phyloP scores from a whole-genome alignment of 2,329 filamentous ascomycete species.

The Blastomyces emzantsi region DNA sequence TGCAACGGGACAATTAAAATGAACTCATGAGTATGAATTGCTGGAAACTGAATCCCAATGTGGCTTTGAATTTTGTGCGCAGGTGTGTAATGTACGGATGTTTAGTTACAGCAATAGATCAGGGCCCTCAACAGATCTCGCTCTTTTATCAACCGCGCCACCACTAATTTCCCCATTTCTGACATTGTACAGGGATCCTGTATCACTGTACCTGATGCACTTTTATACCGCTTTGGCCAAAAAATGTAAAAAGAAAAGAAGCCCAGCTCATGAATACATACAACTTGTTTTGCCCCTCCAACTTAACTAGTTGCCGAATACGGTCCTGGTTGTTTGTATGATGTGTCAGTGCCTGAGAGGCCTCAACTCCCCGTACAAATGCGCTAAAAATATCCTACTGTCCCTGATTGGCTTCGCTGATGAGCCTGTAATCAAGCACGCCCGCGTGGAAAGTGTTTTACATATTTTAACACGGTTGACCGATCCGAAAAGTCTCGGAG shows the following conservation, averaged over 20 bases:
- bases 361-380: background rate
- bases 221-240: background rate
- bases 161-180: background rate
- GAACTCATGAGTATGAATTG: background rate
- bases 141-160: background rate
- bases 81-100: background rate
- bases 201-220: background rate
- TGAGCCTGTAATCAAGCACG: background rate
- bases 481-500: too few species aligned
- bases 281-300: background rate
- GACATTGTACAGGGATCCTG: too few species aligned
- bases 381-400: background rate
- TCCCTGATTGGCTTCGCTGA: background rate
- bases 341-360: slow-evolving; percentile 7
- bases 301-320: background rate
- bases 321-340: background rate
- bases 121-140: too few species aligned
- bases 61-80: background rate
- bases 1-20: background rate
- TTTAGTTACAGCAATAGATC: background rate
- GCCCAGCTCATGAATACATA: background rate
- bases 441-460: background rate
- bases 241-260: background rate
- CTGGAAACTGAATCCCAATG: background rate
- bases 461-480: background rate